Evolutionary conservation across 176 grass and related monocot species (phyloP).

Genomic region (Poa annua): DNA sequence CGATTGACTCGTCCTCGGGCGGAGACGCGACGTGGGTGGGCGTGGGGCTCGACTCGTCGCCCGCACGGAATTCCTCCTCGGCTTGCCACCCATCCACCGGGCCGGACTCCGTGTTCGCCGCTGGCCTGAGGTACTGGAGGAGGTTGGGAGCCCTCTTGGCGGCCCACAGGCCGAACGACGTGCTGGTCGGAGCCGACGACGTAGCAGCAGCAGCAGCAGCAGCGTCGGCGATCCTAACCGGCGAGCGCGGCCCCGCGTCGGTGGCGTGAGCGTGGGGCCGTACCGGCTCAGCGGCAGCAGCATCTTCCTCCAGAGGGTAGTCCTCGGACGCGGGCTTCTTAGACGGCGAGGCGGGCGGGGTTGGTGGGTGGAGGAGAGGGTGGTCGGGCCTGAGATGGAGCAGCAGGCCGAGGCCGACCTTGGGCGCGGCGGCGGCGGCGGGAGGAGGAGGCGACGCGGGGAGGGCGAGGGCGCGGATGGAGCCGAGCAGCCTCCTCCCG

Average conservation of each 20-base stretch:
- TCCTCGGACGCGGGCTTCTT: not conserved
- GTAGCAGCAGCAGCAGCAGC: not conserved
- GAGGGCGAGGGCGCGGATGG: constrained; percentile 33
- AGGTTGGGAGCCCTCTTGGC: not conserved
- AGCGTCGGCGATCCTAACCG: not conserved
- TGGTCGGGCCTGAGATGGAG: constrained; percentile 22
- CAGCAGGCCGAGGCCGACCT: constrained; percentile 34
- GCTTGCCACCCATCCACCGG: too few relatives aligned
- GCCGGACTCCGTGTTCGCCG: not conserved
- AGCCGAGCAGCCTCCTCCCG: constrained; percentile 46
- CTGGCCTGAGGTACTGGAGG: not conserved
- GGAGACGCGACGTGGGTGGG: not conserved
- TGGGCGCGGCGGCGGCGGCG: not conserved
- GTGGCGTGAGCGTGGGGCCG: not conserved
- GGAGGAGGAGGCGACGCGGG: not conserved
- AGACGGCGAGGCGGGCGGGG: not conserved
- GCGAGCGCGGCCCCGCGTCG: not conserved
- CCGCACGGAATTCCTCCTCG: not conserved
- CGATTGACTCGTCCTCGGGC: not conserved
- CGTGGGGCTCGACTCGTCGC: not conserved
- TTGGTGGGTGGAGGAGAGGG: not conserved
- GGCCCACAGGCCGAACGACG: too few relatives aligned
- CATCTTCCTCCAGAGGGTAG: not conserved
- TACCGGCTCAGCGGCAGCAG: too few relatives aligned
- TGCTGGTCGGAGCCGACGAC: not conserved